Conservation (phyloP, 768 basidiomycete species). For the Symmetrospora coprosmae region DNA sequence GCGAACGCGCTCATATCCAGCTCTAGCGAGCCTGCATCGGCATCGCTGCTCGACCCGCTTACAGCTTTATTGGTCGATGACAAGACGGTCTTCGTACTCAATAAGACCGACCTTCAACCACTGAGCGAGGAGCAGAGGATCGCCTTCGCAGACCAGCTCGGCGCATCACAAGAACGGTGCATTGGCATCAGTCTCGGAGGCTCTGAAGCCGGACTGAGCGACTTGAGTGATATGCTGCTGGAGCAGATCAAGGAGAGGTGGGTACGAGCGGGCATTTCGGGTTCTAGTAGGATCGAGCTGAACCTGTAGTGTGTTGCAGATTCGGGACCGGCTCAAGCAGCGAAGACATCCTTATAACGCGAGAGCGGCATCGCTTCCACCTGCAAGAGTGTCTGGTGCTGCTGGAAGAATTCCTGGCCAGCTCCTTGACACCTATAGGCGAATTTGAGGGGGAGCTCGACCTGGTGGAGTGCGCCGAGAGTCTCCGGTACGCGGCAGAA, state of each 20-base stretch:
- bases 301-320: background rate
- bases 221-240: background rate
- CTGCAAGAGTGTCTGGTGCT: constrained; percentile 39
- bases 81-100: constrained; percentile 57
- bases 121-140: background rate
- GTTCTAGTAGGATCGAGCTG: background rate
- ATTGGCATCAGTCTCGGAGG: no score
- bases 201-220: no score
- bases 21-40: background rate
- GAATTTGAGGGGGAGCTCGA: constrained; percentile 38
- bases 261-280: background rate
- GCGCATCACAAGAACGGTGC: no score
- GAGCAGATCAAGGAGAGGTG: background rate
- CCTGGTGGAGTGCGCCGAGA: constrained; percentile 69
- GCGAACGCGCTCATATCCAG: constrained; percentile 23
- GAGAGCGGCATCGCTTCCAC: constrained; percentile 12
- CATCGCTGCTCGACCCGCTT: constrained; percentile 29
- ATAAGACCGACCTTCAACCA: constrained; percentile 54
- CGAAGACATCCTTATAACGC: background rate
- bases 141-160: background rate
- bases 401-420: constrained; percentile 50
- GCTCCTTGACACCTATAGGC: constrained; percentile 10
- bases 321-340: background rate
- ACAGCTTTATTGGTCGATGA: constrained; percentile 45
- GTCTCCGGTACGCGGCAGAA: constrained; percentile 67